phyloP scores from a whole-genome alignment of 2,329 filamentous ascomycete genomes.

The Trichophaea hybrida region DNA sequence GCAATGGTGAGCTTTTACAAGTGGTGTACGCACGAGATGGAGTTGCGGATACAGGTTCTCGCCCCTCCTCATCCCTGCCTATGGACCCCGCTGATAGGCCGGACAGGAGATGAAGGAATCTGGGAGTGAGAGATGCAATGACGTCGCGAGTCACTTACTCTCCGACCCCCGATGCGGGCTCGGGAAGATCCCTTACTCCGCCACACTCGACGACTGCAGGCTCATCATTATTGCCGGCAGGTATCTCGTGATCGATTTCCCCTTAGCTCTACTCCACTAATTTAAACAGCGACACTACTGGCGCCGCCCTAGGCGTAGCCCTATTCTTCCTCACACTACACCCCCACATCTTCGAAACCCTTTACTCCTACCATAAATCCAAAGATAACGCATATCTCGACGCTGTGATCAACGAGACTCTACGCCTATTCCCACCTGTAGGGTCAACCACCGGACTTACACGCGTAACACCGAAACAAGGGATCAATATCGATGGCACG shows the following conservation, averaged over 20 bases:
- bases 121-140: too few relatives aligned
- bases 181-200: too few relatives aligned
- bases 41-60: not conserved
- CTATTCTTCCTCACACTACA: slow-evolving; percentile 22
- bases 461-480: not conserved
- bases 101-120: too few relatives aligned
- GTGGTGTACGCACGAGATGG: not conserved
- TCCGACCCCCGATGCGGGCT: too few relatives aligned
- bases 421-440: slow-evolving; percentile 36
- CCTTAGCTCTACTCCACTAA: not conserved
- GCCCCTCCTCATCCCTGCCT: too few relatives aligned
- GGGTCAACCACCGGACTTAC: slow-evolving; percentile 28
- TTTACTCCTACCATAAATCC: slow-evolving; percentile 39
- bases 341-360: slow-evolving; percentile 31
- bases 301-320: slow-evolving; percentile 36
- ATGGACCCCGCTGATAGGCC: too few relatives aligned
- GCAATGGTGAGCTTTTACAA: not conserved
- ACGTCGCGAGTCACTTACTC: too few relatives aligned
- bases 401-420: slow-evolving; percentile 39
- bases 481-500: not conserved
- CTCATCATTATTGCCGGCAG: not conserved
- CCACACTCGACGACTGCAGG: not conserved
- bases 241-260: not conserved
- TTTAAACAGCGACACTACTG: slow-evolving; percentile 30
- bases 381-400: slow-evolving; percentile 40